phyloP scores from a whole-genome alignment of 2,329 filamentous ascomycete species.

The Macrophomina pseudophaseolina region DNA sequence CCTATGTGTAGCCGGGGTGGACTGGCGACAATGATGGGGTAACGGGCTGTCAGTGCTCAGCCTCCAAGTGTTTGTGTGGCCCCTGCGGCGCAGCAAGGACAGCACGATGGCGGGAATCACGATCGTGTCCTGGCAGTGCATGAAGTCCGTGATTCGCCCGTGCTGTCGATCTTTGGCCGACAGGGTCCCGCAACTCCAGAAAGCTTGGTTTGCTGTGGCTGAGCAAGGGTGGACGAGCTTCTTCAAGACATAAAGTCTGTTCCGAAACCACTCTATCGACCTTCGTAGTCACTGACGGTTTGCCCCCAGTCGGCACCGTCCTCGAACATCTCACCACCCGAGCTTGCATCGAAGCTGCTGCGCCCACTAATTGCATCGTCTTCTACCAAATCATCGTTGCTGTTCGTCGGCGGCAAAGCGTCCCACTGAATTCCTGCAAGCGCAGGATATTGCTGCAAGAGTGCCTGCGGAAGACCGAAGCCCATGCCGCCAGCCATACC shows the following conservation, averaged over 20 bases:
- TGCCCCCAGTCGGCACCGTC: conserved; percentile 55
- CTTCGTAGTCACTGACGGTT: conserved; percentile 24
- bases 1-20: neutral
- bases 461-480: conserved; percentile 76
- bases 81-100: neutral
- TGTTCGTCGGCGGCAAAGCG: conserved; percentile 69
- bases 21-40: neutral
- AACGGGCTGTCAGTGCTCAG: neutral
- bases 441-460: conserved; percentile 90
- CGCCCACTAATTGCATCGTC: conserved; percentile 67
- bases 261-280: neutral
- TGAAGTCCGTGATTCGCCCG: neutral
- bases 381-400: conserved; percentile 45
- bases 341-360: conserved; percentile 81
- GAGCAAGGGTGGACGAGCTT: conserved; percentile 8
- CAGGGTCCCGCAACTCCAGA: neutral
- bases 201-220: neutral
- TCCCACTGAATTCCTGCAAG: conserved; percentile 90
- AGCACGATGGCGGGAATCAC: neutral
- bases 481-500: conserved; percentile 40
- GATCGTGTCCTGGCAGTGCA: neutral
- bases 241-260: neutral
- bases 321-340: conserved; percentile 70
- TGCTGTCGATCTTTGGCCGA: neutral
- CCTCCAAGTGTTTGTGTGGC: neutral